phyloP scores from a whole-genome alignment of 495 filamentous ascomycete genomes.

The Aspergillus hancockii region DNA sequence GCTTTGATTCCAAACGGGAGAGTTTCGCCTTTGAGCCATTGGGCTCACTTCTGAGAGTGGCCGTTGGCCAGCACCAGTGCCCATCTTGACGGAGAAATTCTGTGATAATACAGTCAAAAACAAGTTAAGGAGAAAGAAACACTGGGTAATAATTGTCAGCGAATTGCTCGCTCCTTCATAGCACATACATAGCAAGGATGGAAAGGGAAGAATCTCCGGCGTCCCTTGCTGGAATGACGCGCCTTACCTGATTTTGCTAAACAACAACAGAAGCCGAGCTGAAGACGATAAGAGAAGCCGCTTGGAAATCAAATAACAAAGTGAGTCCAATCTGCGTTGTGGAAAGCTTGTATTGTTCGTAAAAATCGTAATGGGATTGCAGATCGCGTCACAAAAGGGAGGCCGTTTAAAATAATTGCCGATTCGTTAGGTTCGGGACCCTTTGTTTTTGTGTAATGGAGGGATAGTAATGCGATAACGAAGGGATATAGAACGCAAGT shows the following conservation, averaged over 20 bases:
- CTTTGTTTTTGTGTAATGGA: slow-evolving; percentile 11
- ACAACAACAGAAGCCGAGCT: slow-evolving; percentile 11
- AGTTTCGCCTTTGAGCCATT: slow-evolving; percentile 64
- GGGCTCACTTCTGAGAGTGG: slow-evolving; percentile 59
- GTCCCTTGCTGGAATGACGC: slow-evolving; percentile 25
- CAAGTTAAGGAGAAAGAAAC: slow-evolving; percentile 13
- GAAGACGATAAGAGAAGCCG: neutral
- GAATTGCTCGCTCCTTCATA: slow-evolving; percentile 17
- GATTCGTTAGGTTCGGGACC: slow-evolving; percentile 18
- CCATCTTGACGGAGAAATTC: slow-evolving; percentile 37
- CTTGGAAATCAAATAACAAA: neutral
- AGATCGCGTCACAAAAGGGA: slow-evolving; percentile 26
- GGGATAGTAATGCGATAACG: slow-evolving; percentile 25
- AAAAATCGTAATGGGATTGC: slow-evolving; percentile 37
- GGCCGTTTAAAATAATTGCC: slow-evolving; percentile 18
- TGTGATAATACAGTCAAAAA: neutral
- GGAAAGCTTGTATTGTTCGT: slow-evolving; percentile 22
- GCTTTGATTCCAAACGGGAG: slow-evolving; percentile 71
- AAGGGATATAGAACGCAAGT: slow-evolving; percentile 22
- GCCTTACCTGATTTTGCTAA: slow-evolving; percentile 22
- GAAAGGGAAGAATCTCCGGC: slow-evolving; percentile 1
- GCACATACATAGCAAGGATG: neutral
- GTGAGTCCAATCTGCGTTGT: neutral
- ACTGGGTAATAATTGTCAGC: slow-evolving; percentile 5
- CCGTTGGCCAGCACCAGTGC: slow-evolving; percentile 41